A percentile compares a stretch with the other conserved stretches of the same genome.
Evolutionary conservation across 2,329 filamentous ascomycete genomes (phyloP).

Genomic region (Diplodia scrobiculata): DNA sequence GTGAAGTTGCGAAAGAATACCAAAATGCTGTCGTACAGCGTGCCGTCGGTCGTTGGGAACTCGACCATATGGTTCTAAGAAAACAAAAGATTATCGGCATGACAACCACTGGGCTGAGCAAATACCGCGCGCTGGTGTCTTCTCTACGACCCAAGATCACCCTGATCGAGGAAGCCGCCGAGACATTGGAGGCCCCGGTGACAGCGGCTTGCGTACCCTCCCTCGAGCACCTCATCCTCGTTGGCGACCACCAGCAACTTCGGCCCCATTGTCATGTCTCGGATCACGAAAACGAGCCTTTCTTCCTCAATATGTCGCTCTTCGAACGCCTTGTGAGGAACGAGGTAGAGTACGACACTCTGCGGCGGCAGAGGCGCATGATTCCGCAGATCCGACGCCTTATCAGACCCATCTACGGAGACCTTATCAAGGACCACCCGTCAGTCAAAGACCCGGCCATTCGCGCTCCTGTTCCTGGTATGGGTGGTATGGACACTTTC

Average conservation of each 20-base stretch:
- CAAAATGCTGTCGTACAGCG: slow-evolving; percentile 54
- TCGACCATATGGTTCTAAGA: slow-evolving; percentile 62
- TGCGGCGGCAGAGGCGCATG: slow-evolving; percentile 73
- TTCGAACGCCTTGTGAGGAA: slow-evolving; percentile 77
- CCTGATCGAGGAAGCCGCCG: slow-evolving; percentile 78
- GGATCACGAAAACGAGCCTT: slow-evolving; percentile 62
- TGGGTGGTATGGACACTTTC: slow-evolving; percentile 62
- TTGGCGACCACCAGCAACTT: slow-evolving; percentile 81
- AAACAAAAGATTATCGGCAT: slow-evolving; percentile 63
- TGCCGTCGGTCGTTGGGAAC: slow-evolving; percentile 61
- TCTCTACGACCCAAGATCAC: slow-evolving; percentile 67
- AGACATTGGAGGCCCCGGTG: slow-evolving; percentile 68
- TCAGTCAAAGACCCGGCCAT: slow-evolving; percentile 52
- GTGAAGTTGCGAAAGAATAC: slow-evolving; percentile 55
- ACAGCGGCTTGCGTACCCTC: slow-evolving; percentile 62
- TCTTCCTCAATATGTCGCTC: slow-evolving; percentile 70
- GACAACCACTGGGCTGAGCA: slow-evolving; percentile 80
- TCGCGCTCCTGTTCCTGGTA: slow-evolving; percentile 60
- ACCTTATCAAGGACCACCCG: slow-evolving; percentile 60
- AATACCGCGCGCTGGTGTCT: slow-evolving; percentile 72
- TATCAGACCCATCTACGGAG: slow-evolving; percentile 62
- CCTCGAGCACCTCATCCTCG: slow-evolving; percentile 65
- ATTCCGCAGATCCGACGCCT: slow-evolving; percentile 66
- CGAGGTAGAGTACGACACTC: slow-evolving; percentile 62
- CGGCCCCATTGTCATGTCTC: slow-evolving; percentile 67